Conservation (phyloP, 768 basidiomycete species). For the Hemileccinum impolitum region DNA sequence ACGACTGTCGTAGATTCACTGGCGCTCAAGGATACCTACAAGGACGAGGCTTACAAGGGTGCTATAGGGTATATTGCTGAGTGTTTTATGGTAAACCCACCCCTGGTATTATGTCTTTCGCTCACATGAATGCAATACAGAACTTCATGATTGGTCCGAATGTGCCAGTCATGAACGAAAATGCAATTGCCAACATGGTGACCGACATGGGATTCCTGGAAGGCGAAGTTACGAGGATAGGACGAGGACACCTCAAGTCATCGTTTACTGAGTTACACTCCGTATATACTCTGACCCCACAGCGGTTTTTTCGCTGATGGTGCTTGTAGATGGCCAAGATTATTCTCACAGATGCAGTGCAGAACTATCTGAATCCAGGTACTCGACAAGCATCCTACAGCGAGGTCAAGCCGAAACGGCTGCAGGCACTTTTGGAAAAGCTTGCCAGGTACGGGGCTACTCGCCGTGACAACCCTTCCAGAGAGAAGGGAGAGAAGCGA, state of each 20-base stretch:
- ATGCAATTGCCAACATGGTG: slow-evolving; percentile 80
- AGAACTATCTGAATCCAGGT: slow-evolving; percentile 73
- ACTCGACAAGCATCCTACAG: slow-evolving; percentile 65
- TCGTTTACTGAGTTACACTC: slow-evolving; percentile 78
- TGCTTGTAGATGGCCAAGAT: slow-evolving; percentile 62
- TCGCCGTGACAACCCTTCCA: slow-evolving; percentile 54
- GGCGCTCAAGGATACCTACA: slow-evolving; percentile 77
- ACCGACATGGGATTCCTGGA: slow-evolving; percentile 89
- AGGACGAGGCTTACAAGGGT: slow-evolving; percentile 84
- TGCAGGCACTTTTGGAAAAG: slow-evolving; percentile 77
- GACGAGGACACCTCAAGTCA: slow-evolving; percentile 61
- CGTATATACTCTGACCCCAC: slow-evolving; percentile 41
- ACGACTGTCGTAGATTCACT: slow-evolving; percentile 93
- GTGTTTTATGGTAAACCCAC: slow-evolving; percentile 72
- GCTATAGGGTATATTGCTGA: slow-evolving; percentile 87
- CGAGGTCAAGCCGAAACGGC: slow-evolving; percentile 63
- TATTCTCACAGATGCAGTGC: slow-evolving; percentile 66
- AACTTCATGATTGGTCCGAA: slow-evolving; percentile 75
- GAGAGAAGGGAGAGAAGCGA: slow-evolving; percentile 68
- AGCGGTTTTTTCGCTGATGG: slow-evolving; percentile 4
- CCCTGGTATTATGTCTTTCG: not conserved
- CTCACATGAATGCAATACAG: slow-evolving; percentile 37
- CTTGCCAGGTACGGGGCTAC: slow-evolving; percentile 63
- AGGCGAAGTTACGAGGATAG: slow-evolving; percentile 76
- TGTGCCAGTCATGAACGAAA: slow-evolving; percentile 80